Conservation (phyloP, 2,329 filamentous ascomycete genomes). For the Colletotrichum eremochloae region DNA sequence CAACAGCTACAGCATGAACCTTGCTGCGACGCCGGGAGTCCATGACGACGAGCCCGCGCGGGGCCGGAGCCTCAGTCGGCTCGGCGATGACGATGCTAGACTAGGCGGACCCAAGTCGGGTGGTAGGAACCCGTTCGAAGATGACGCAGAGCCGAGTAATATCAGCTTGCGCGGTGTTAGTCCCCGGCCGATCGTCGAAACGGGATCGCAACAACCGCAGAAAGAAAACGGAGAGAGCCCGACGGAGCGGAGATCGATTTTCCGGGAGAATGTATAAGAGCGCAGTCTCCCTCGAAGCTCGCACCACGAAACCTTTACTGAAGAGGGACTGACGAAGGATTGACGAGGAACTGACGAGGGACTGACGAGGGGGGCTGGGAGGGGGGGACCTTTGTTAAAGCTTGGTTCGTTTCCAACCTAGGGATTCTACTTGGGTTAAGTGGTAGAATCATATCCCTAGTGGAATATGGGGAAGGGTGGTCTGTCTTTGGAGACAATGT, state of each 20-base stretch:
- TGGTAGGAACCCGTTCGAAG: conserved; percentile 77
- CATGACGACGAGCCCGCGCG: conserved; percentile 48
- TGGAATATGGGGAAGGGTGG: too few species aligned
- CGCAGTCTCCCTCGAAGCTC: neutral
- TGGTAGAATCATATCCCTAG: too few species aligned
- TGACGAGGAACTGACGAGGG: neutral
- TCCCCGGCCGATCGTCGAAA: conserved; percentile 75
- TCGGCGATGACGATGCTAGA: conserved; percentile 48
- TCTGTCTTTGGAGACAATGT: conserved; percentile 8
- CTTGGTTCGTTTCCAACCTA: neutral
- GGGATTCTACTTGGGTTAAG: neutral
- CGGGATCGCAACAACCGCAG: conserved; percentile 46
- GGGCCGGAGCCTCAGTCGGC: conserved; percentile 34
- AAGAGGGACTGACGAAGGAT: neutral
- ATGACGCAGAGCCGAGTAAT: conserved; percentile 73
- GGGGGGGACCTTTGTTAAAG: neutral
- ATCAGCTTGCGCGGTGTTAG: conserved; percentile 78
- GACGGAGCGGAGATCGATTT: conserved; percentile 78
- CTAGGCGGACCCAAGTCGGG: conserved; percentile 54
- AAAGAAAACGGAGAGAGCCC: conserved; percentile 67
- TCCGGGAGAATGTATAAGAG: conserved; percentile 74
- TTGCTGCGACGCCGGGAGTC: conserved; percentile 54
- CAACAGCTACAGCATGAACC: conserved; percentile 64
- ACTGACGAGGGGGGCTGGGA: neutral
- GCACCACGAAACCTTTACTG: neutral